These are phyloP conservation scores for Saxispiralis lemnorum DNA, from an alignment of 495 filamentous ascomycete species.

Conservation along the genomic window DNA sequence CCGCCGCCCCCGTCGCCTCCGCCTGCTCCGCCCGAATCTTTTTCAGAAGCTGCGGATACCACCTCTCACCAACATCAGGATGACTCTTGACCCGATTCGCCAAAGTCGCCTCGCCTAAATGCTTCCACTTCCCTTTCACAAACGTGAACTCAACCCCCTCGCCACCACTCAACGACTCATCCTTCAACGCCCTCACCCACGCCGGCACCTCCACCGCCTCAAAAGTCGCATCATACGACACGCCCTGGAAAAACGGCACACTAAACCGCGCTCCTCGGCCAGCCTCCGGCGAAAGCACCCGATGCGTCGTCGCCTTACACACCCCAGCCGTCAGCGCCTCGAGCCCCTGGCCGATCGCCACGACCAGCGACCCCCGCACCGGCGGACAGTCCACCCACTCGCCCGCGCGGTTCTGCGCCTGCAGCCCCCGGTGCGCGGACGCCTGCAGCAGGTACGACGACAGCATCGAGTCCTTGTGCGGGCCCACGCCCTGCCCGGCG, in stretches of 20 bases:
- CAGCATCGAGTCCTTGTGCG: slow-evolving; percentile 88
- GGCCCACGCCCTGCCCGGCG: slow-evolving; percentile 53
- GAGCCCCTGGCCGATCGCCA: slow-evolving; percentile 83
- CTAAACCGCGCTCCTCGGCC: slow-evolving; percentile 60
- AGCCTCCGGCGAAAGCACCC: slow-evolving; percentile 42
- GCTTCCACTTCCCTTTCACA: slow-evolving; percentile 43
- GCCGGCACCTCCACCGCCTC: slow-evolving; percentile 59
- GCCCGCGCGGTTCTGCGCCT: slow-evolving; percentile 73
- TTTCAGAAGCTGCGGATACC: slow-evolving; percentile 30
- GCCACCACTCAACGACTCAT: slow-evolving; percentile 32
- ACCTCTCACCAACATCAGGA: slow-evolving; percentile 72
- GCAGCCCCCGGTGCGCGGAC: slow-evolving; percentile 58
- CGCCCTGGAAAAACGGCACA: slow-evolving; percentile 86
- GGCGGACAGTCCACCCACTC: slow-evolving; percentile 67
- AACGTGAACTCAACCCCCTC: slow-evolving; percentile 62
- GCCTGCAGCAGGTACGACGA: slow-evolving; percentile 77
- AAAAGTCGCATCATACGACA: slow-evolving; percentile 63
- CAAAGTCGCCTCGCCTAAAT: slow-evolving; percentile 61
- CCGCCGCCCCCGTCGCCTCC: slow-evolving; percentile 4
- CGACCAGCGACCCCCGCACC: slow-evolving; percentile 44
- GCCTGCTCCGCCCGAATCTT: slow-evolving; percentile 22
- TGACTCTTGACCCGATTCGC: slow-evolving; percentile 81
- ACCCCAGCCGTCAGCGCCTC: slow-evolving; percentile 83
- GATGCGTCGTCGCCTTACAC: slow-evolving; percentile 70
- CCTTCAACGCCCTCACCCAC: slow-evolving; percentile 39